Evolutionary conservation across 164 flowering plant species (phyloP).

Genomic region (Aristolochia fimbriata): DNA sequence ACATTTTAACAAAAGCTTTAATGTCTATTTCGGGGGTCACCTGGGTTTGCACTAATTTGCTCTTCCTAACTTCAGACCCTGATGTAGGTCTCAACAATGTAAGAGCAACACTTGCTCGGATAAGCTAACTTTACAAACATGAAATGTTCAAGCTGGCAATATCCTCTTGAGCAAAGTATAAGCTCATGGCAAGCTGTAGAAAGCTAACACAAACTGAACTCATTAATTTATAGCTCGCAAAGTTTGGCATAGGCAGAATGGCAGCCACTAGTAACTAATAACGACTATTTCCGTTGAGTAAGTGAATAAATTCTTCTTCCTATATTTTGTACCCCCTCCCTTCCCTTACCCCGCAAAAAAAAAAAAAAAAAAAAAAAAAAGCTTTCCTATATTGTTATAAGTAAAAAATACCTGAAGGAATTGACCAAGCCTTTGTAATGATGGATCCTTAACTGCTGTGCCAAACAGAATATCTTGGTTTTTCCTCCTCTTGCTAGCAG

Average conservation of each 20-base stretch:
- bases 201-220: background rate
- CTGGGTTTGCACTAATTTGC: no score
- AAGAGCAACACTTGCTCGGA: no score
- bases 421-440: conserved; percentile 38
- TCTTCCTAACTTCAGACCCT: no score
- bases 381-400: no score
- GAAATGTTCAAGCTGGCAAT: background rate
- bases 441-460: conserved; percentile 39
- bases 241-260: background rate
- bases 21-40: no score
- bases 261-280: background rate
- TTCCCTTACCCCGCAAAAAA: no score
- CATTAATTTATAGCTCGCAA: background rate
- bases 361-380: no score
- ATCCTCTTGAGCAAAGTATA: background rate
- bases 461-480: conserved; percentile 54
- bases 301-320: background rate
- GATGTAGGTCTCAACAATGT: no score
- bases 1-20: no score
- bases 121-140: background rate
- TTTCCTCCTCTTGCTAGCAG: conserved; percentile 62
- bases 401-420: conserved; percentile 51
- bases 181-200: background rate
- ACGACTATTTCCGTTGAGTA: background rate
- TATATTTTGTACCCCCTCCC: no score